These are phyloP conservation scores for Lipomyces sp. DNA, from an alignment of 805 yeast genomes.

Conservation along the genomic window DNA sequence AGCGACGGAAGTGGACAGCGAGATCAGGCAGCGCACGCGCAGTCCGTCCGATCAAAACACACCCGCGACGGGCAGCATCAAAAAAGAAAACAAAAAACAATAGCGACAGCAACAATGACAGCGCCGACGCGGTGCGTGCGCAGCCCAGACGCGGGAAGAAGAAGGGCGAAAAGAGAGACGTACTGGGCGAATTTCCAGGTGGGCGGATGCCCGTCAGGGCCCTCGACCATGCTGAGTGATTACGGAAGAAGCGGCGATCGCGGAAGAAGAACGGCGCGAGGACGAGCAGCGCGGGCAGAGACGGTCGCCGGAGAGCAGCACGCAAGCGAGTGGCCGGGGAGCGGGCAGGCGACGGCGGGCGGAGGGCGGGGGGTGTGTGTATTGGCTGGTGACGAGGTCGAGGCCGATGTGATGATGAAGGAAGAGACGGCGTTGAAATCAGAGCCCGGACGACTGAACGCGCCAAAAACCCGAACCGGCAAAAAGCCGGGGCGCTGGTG, in stretches of 20 bases:
- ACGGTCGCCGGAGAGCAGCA: background rate
- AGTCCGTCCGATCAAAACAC: background rate
- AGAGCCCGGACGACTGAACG: no score
- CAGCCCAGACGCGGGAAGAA: no score
- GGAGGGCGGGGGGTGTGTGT: background rate
- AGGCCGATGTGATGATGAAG: no score
- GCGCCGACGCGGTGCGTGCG: no score
- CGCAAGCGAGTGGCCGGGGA: background rate
- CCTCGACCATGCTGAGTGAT: conserved; percentile 23
- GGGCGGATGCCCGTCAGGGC: conserved; percentile 26
- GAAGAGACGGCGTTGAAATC: no score
- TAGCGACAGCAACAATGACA: no score
- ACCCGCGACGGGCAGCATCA: no score
- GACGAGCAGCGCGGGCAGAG: background rate
- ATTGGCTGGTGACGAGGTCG: no score
- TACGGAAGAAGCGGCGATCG: background rate
- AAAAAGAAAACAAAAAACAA: background rate
- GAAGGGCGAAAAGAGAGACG: conserved; percentile 6
- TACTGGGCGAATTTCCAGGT: conserved; percentile 36
- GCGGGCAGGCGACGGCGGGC: background rate
- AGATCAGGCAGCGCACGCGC: background rate
- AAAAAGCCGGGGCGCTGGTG: no score
- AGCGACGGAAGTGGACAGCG: background rate
- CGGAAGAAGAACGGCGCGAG: background rate
- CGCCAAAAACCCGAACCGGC: no score